Conservation (phyloP, 2,329 filamentous ascomycete genomes). For the Xylaria sp. region DNA sequence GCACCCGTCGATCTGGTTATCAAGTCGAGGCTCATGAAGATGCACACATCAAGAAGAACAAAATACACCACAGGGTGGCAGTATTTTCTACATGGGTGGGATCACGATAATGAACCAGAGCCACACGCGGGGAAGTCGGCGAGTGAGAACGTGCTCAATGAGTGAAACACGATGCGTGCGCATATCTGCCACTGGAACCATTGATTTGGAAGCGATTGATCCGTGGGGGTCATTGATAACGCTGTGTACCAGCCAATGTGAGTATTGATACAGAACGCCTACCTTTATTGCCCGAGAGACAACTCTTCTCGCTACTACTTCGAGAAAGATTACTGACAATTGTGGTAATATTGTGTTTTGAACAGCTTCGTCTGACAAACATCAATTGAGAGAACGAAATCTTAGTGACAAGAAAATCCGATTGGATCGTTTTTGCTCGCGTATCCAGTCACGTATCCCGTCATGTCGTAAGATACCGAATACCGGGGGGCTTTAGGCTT, state of each 20-base stretch:
- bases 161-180: constrained; percentile 9
- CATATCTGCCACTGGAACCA: too few species aligned
- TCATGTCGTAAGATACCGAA: neutral
- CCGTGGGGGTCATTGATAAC: constrained; percentile 36
- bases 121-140: constrained; percentile 22
- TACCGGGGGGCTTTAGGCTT: neutral
- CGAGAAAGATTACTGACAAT: neutral
- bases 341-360: neutral
- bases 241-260: neutral
- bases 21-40: neutral
- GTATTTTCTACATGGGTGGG: neutral
- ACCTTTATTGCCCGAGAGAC: neutral
- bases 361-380: neutral
- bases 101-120: constrained; percentile 4
- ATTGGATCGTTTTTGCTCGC: neutral
- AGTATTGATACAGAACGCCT: neutral
- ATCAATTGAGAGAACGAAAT: neutral
- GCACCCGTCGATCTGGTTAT: neutral
- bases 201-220: constrained; percentile 2
- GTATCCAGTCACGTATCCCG: neutral
- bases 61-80: neutral
- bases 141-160: neutral
- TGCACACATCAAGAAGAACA: neutral
- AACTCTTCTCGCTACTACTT: neutral
- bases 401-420: neutral